Evolutionary conservation across 495 filamentous ascomycete species (phyloP), one percentile per base, ranked within the genome.

Genomic region (Penicillium taxi): DNA sequence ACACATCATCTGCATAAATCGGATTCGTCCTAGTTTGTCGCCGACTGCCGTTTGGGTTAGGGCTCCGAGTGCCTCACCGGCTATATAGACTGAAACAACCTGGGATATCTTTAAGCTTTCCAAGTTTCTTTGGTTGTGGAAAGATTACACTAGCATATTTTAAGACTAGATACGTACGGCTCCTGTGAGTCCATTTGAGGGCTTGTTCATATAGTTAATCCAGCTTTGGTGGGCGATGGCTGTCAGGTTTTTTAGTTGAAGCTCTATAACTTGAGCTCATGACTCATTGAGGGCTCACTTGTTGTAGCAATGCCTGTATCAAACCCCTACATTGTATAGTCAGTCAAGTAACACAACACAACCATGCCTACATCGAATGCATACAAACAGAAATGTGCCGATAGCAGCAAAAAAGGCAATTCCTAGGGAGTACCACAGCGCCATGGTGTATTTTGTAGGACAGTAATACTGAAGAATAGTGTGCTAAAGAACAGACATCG

Each of bases 221-320:
- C 71, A 78, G 49, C 72, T 76, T 50, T 70, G 48, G 45, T 78
- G 74, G 8, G 74, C 72, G 36, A 78, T 78, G 18, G 74, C 72
- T 75, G 33, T 26, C 13, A 18, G 15, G 1, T 8, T 16, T 21
- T 16, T 50, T 30, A 54, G 53, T 38, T 27, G 28, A 21, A 15
- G 8, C 8, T 27, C 12, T 22, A 8, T 5, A 21, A 11, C 3
- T 17, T 18, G 18, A 32, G 29, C 15, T 12, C 2, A n/a, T 20
- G 6, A 15, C 11, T 27, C 15, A 2, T 5, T 12, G 2, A 12
- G n/a, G 12, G 65, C 72, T 64, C 37, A 75, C 72, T 75, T 11
- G 73, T 75, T 16, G 71, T 76, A n/a, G 70, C 72, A 49, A 76
- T 75, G 26, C 73, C 73, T 2, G 70, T 74, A 48, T 75, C 73